A percentile compares a stretch with the other conserved stretches of the same genome.
Evolutionary conservation across 306 rosid species (phyloP).

Genomic region (Cucurbita maxima): DNA sequence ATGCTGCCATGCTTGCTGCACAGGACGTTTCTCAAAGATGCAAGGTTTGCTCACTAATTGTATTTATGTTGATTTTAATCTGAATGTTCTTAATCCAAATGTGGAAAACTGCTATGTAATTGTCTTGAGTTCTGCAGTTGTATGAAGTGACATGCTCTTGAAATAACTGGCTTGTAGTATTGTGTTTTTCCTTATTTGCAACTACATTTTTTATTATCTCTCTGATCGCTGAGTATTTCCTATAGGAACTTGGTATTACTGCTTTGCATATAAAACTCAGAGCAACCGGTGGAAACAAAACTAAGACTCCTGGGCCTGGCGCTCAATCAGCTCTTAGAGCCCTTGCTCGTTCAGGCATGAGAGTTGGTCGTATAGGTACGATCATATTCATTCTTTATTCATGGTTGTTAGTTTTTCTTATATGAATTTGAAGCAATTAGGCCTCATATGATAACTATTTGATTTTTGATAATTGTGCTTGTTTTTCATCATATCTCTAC

Average conservation of each 20-base stretch:
- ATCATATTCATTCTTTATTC: not conserved
- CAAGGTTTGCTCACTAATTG: conserved; percentile 27
- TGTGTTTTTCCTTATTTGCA: not conserved
- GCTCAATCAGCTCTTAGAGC: conserved; percentile 46
- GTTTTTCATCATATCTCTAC: too few species aligned
- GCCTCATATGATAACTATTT: too few species aligned
- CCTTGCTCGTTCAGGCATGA: conserved; percentile 52
- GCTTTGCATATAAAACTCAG: conserved; percentile 44
- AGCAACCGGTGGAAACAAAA: conserved; percentile 50
- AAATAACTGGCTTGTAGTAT: not conserved
- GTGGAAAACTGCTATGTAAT: not conserved
- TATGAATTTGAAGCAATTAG: not conserved
- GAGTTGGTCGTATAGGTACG: conserved; percentile 41
- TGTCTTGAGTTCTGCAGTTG: not conserved
- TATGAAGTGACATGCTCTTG: not conserved
- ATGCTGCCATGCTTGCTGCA: conserved; percentile 94
- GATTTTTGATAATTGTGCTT: too few species aligned
- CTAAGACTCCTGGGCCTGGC: conserved; percentile 45
- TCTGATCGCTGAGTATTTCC: not conserved
- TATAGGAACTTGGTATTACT: conserved; percentile 40
- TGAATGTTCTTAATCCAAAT: not conserved
- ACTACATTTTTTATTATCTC: not conserved
- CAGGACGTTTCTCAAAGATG: conserved; percentile 76
- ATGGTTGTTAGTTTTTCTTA: not conserved
- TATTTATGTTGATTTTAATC: not conserved